These are phyloP conservation scores for Monoraphidium neglectum DNA, from an alignment of 139 green algal species.

Conservation along the genomic window DNA sequence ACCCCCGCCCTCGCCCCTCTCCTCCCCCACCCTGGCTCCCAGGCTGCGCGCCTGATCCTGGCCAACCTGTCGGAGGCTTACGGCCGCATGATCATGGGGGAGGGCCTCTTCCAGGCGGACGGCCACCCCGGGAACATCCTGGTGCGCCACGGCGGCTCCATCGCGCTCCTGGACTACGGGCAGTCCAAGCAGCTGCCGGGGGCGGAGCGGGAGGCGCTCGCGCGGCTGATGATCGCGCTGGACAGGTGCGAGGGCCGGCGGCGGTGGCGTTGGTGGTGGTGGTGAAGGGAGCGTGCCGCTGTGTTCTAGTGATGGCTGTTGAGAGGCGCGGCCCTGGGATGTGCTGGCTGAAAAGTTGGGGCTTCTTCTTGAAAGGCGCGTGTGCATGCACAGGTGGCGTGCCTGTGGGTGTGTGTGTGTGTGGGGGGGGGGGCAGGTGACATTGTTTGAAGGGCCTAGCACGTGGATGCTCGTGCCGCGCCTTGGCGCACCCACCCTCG, in stretches of 20 bases:
- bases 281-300: too few species aligned
- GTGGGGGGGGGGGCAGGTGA: neutral
- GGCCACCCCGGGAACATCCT: conserved; percentile 91
- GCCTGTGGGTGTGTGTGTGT: too few species aligned
- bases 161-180: conserved; percentile 94
- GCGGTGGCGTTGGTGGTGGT: neutral
- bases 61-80: conserved; percentile 84
- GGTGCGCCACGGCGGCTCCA: conserved; percentile 70
- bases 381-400: too few species aligned
- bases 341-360: too few species aligned
- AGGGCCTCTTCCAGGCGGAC: conserved; percentile 90
- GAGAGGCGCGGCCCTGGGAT: too few species aligned
- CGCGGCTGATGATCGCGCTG: conserved; percentile 77
- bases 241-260: conserved; percentile 36
- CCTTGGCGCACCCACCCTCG: too few species aligned
- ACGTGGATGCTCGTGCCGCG: neutral
- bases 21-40: neutral
- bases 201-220: conserved; percentile 65
- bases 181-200: conserved; percentile 92
- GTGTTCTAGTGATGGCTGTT: too few species aligned
- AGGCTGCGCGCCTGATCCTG: conserved; percentile 25
- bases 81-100: conserved; percentile 90
- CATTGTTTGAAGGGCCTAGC: neutral
- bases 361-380: too few species aligned
- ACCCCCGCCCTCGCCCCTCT: neutral